phyloP scores from a whole-genome alignment of 2,329 filamentous ascomycete species.

The Pseudogymnoascus sp. region DNA sequence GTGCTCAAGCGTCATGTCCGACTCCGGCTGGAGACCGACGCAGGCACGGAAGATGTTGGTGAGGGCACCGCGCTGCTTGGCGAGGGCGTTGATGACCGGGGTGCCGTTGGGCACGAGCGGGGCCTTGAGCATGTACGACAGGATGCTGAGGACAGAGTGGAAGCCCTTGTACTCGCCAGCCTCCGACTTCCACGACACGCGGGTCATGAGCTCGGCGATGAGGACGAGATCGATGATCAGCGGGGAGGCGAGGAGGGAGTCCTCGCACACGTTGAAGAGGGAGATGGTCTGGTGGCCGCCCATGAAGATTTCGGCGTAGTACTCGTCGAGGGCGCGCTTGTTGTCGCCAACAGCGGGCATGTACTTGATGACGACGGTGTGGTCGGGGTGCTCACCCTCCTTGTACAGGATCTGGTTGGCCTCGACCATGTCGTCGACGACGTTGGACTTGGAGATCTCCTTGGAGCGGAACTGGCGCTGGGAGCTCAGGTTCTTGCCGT shows the following conservation, averaged over 20 bases:
- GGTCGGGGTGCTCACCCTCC: conserved; percentile 88
- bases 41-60: conserved; percentile 99
- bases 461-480: conserved; percentile 99
- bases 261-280: conserved; percentile 98
- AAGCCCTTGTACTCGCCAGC: conserved; percentile 77
- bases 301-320: conserved; percentile 98
- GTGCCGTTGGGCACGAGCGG: conserved; percentile 90
- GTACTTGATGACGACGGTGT: conserved; percentile 99
- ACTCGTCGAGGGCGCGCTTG: conserved; percentile 97
- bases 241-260: conserved; percentile 90
- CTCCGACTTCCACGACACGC: conserved; percentile 78
- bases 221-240: conserved; percentile 95
- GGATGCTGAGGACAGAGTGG: conserved; percentile 91
- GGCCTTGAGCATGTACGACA: conserved; percentile 99
- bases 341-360: conserved; percentile 98
- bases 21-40: conserved; percentile 92
- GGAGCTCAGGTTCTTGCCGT: conserved; percentile 96
- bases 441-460: conserved; percentile 99
- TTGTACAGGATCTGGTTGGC: conserved; percentile 88
- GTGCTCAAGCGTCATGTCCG: conserved; percentile 98
- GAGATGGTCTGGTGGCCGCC: conserved; percentile 96
- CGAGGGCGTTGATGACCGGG: conserved; percentile 88
- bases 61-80: conserved; percentile 88
- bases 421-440: conserved; percentile 98
- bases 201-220: conserved; percentile 95